phyloP scores from a whole-genome alignment of 2,329 filamentous ascomycete species.

The Cladophialophora psammophila region DNA sequence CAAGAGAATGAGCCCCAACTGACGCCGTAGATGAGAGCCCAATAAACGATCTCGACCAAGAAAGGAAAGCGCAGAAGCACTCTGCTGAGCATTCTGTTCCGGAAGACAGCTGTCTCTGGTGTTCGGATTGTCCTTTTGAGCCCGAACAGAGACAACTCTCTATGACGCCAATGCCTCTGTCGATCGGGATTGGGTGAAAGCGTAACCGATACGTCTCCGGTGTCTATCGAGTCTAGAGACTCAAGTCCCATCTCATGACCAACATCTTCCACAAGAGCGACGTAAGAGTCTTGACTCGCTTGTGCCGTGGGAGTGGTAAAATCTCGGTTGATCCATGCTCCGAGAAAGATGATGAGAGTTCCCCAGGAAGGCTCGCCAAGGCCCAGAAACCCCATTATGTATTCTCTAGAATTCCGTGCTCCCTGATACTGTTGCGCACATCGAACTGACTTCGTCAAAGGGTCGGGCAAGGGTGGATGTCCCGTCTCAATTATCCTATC shows the following conservation, averaged over 20 bases:
- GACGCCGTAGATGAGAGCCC: conserved; percentile 65
- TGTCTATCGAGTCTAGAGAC: background rate
- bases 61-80: conserved; percentile 61
- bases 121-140: conserved; percentile 59
- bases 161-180: conserved; percentile 57
- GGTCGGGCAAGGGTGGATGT: background rate
- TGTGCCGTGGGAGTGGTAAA: conserved; percentile 17
- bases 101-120: conserved; percentile 67
- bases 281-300: background rate
- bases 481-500: background rate
- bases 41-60: conserved; percentile 75
- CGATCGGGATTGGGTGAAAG: background rate
- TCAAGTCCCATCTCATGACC: conserved; percentile 14
- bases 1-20: conserved; percentile 30
- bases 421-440: background rate
- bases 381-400: conserved; percentile 23
- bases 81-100: conserved; percentile 38
- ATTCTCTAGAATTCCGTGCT: background rate
- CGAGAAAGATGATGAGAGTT: conserved; percentile 56
- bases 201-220: background rate
- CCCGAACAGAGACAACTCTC: conserved; percentile 56
- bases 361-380: conserved; percentile 25
- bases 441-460: background rate
- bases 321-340: conserved; percentile 66
- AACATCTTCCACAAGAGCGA: conserved; percentile 6